Conservation (phyloP, 192 early-diverging fungal genomes). For the Pecoramyces ruminantium region DNA sequence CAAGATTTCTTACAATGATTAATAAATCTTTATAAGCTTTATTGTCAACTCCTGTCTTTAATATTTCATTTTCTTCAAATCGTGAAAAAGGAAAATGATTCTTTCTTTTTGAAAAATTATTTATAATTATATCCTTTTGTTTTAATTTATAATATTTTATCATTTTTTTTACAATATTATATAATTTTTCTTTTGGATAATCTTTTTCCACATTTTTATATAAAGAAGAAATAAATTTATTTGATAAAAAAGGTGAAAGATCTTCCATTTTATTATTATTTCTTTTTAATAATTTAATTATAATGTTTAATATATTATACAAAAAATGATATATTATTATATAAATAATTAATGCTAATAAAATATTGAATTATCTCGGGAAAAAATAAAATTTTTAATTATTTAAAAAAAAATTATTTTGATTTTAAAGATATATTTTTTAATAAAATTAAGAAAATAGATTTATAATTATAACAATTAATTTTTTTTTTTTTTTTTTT, state of each 20-base stretch:
- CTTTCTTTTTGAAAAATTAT: background rate
- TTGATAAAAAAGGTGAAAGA: background rate
- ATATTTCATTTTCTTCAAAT: background rate
- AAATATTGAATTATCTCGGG: no score
- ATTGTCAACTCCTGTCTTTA: background rate
- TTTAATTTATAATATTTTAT: background rate
- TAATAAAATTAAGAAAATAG: no score
- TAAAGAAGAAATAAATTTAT: background rate
- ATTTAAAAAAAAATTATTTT: no score
- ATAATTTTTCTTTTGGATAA: background rate
- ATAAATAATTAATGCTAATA: no score
- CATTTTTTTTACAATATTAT: background rate
- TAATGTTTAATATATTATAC: no score
- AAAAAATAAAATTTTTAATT: no score
- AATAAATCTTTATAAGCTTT: background rate
- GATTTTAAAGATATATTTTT: no score
- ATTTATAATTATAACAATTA: no score
- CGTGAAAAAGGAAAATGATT: background rate
- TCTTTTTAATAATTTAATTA: no score
- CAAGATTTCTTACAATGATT: background rate
- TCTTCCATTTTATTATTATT: background rate
- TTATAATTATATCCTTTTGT: background rate
- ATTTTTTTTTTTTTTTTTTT: no score
- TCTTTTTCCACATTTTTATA: background rate
- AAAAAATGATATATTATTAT: no score